A percentile compares a stretch with the other conserved stretches of the same genome.
These are phyloP conservation scores for Fusarium sp. DNA, from an alignment of 2,329 filamentous ascomycete genomes.

Conservation along the genomic window DNA sequence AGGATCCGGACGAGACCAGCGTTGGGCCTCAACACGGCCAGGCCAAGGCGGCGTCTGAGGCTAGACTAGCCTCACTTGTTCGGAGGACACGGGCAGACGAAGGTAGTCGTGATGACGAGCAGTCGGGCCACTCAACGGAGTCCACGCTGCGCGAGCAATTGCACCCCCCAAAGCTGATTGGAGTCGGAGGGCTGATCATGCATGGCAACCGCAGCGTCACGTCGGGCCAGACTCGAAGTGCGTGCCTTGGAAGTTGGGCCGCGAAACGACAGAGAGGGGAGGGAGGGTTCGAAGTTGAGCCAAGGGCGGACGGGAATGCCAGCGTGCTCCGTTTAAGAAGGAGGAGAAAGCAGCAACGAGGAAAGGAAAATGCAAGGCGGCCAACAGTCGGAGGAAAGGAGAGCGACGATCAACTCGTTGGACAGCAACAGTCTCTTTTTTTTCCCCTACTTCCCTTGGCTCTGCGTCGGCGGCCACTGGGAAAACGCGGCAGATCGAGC, in stretches of 20 bases:
- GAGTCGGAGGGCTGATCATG: slow-evolving; percentile 50
- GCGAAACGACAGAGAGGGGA: slow-evolving; percentile 35
- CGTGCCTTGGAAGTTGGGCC: slow-evolving; percentile 49
- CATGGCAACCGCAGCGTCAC: slow-evolving; percentile 51
- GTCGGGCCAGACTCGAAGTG: slow-evolving; percentile 45
- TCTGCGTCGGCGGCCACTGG: slow-evolving; percentile 33
- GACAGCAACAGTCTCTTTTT: slow-evolving; percentile 23
- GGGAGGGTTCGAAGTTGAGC: slow-evolving; percentile 16
- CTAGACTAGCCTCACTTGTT: slow-evolving; percentile 35
- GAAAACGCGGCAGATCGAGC: slow-evolving; percentile 47
- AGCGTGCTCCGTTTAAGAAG: slow-evolving; percentile 14
- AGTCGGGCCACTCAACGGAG: slow-evolving; percentile 47
- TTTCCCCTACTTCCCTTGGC: not conserved
- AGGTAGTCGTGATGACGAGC: slow-evolving; percentile 40
- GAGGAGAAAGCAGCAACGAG: not conserved
- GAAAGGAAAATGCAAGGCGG: not conserved
- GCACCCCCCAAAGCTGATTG: slow-evolving; percentile 48
- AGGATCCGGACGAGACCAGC: slow-evolving; percentile 31
- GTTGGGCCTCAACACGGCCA: slow-evolving; percentile 48
- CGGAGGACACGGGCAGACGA: slow-evolving; percentile 37
- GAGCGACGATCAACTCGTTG: slow-evolving; percentile 19
- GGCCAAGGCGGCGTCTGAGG: slow-evolving; percentile 39
- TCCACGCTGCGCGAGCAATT: slow-evolving; percentile 50
- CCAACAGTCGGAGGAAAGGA: slow-evolving; percentile 25
- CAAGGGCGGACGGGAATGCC: slow-evolving; percentile 6